A percentile compares a stretch with the other conserved stretches of the same genome.
These are phyloP conservation scores for Candida bentonensis DNA, from an alignment of 805 yeast species.

Conservation along the genomic window DNA sequence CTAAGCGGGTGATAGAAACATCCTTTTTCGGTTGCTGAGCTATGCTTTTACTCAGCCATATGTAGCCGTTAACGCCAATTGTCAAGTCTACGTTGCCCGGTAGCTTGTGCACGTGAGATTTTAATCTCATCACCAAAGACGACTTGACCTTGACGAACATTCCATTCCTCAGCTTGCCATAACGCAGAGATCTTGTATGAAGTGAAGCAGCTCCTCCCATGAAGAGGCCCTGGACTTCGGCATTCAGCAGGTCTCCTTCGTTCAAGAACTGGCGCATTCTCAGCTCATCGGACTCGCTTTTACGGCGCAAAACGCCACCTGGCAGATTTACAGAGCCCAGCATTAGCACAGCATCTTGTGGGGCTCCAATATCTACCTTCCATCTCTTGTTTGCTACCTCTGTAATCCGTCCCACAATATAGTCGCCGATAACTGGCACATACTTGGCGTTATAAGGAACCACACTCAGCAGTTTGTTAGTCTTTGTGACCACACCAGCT, in stretches of 20 bases:
- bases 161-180: slow-evolving; percentile 92
- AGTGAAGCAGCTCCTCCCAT: slow-evolving; percentile 86
- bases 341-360: slow-evolving; percentile 82
- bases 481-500: slow-evolving; percentile 79
- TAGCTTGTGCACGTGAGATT: slow-evolving; percentile 74
- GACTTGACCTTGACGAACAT: slow-evolving; percentile 69
- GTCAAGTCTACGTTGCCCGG: slow-evolving; percentile 90
- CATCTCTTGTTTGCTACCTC: slow-evolving; percentile 91
- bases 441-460: slow-evolving; percentile 77
- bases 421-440: slow-evolving; percentile 93
- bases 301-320: slow-evolving; percentile 90
- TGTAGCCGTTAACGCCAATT: slow-evolving; percentile 86
- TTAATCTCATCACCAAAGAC: slow-evolving; percentile 67
- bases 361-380: slow-evolving; percentile 95
- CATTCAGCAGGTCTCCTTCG: slow-evolving; percentile 91
- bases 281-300: slow-evolving; percentile 87
- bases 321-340: slow-evolving; percentile 94
- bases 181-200: slow-evolving; percentile 89
- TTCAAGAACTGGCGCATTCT: slow-evolving; percentile 90
- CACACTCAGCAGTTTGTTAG: slow-evolving; percentile 76
- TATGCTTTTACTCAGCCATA: slow-evolving; percentile 66
- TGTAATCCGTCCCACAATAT: slow-evolving; percentile 81
- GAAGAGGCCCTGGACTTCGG: slow-evolving; percentile 85
- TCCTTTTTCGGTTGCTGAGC: slow-evolving; percentile 12
- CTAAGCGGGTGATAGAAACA: slow-evolving; percentile 68